Evolutionary conservation across 2,329 filamentous ascomycete genomes (phyloP), one percentile per base, ranked within the genome.

Genomic region (Ophiostoma ulmi): DNA sequence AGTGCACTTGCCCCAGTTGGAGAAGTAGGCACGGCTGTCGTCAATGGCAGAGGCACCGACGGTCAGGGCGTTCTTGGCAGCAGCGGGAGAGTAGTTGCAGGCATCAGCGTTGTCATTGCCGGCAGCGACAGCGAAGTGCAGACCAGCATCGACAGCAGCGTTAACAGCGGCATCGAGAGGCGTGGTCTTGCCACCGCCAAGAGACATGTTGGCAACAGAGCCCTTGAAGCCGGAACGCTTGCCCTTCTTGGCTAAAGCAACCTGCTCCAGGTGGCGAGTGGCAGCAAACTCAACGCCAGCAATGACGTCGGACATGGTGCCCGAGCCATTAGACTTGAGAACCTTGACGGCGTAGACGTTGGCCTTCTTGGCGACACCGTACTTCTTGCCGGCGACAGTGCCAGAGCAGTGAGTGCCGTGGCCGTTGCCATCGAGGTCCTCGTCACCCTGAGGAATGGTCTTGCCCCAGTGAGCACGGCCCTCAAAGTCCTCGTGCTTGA

Each of bases 401-500:
- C 95, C 95, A 74, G 95, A 98, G 89, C 95, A 99, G 87, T 99
- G 95, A 78, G 95, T 99, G 77, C 95, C 95, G 85, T 99, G 95
- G 73, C 95, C 95, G 78, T 99, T 99, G 81, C 95, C 95, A 83
- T 99, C 95, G 76, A 88, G 86, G 79, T 99, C 95, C 68, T 86
- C 90, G 79, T 99, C 94, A 73, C 89, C 90, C 67, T 81, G 75
- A 73, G 96, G 96, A 77, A 99, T 94, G 75, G 95, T 99, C 88
- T 97, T 95, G 80, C 95, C 95, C 95, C 95, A 99, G 77, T 88
- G 85, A 76, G 96, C 95, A 81, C 95, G 94, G 73, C 92, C 95
- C 83, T 97, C 94, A 75, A 99, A 99, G 83, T 99, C 95, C 76
- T 97, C 93, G 84, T 99, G 95, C 67, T 94, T 88, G 75, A 85